phyloP scores from a whole-genome alignment of 1,139 yeast genomes.

The Zygosaccharomyces pseudobailii region DNA sequence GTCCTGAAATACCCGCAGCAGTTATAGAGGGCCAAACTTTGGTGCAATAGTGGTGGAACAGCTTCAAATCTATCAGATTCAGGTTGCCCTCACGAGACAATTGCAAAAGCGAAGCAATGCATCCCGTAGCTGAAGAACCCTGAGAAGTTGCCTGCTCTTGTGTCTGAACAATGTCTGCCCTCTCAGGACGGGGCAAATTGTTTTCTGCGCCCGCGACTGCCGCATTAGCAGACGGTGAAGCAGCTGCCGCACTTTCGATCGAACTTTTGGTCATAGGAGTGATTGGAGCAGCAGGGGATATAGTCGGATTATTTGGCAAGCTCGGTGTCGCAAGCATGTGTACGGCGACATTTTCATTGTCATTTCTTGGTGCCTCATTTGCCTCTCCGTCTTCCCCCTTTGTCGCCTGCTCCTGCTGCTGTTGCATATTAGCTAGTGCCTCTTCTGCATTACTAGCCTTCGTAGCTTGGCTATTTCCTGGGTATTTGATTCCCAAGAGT shows the following conservation, averaged over 20 bases:
- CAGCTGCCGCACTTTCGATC: slow-evolving; percentile 9
- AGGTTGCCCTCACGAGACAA: slow-evolving; percentile 38
- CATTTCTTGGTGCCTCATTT: background rate
- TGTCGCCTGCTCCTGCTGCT: slow-evolving; percentile 23
- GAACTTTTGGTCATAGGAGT: slow-evolving; percentile 23
- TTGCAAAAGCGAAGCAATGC: slow-evolving; percentile 22
- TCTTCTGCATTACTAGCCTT: slow-evolving; percentile 28
- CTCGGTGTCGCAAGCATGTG: slow-evolving; percentile 15
- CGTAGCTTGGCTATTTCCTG: slow-evolving; percentile 18
- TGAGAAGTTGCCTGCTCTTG: slow-evolving; percentile 14
- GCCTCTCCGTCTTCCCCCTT: slow-evolving; percentile 6
- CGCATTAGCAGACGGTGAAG: slow-evolving; percentile 13
- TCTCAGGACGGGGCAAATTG: slow-evolving; percentile 9
- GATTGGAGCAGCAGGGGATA: slow-evolving; percentile 28
- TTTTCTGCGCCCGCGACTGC: slow-evolving; percentile 9
- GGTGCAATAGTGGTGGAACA: slow-evolving; percentile 84
- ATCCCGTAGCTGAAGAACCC: slow-evolving; percentile 10
- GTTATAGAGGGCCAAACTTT: slow-evolving; percentile 84
- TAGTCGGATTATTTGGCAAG: slow-evolving; percentile 23
- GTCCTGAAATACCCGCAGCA: slow-evolving; percentile 84
- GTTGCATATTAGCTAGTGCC: slow-evolving; percentile 29
- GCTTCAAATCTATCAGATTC: slow-evolving; percentile 70
- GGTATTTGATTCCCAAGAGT: slow-evolving; percentile 27
- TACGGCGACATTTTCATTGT: slow-evolving; percentile 8
- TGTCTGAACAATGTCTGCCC: slow-evolving; percentile 12